Evolutionary conservation across 805 yeast species (phyloP).

Genomic region (Candida endomychidarum): DNA sequence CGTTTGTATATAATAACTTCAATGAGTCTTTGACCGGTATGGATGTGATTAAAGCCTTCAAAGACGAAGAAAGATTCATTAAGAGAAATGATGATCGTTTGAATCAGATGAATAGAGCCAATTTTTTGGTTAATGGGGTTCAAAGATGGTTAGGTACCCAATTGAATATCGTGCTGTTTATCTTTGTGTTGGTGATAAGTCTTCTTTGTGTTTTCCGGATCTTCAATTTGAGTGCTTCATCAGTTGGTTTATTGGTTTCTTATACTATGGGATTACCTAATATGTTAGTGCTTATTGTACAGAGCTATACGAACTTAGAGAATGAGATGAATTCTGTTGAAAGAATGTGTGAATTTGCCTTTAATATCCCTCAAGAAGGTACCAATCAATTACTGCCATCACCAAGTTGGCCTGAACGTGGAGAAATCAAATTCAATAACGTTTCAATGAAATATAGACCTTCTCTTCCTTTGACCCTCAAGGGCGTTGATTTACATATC

Average conservation of each 20-base stretch:
- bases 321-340: conserved; percentile 43
- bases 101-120: conserved; percentile 37
- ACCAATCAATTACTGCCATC: conserved; percentile 44
- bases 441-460: conserved; percentile 58
- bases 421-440: conserved; percentile 47
- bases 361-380: conserved; percentile 66
- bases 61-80: conserved; percentile 24
- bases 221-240: conserved; percentile 33
- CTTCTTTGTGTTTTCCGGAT: conserved; percentile 35
- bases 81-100: conserved; percentile 25
- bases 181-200: conserved; percentile 29
- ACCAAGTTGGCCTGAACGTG: conserved; percentile 60
- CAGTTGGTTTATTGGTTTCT: conserved; percentile 36
- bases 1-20: conserved; percentile 39
- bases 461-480: conserved; percentile 57
- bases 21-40: conserved; percentile 38
- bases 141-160: conserved; percentile 40
- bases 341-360: conserved; percentile 45
- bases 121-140: conserved; percentile 34
- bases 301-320: conserved; percentile 37
- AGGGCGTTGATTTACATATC: conserved; percentile 42
- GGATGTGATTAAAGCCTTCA: conserved; percentile 36
- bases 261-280: conserved; percentile 38
- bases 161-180: conserved; percentile 30
- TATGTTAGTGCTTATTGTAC: conserved; percentile 33